Conservation (phyloP, 306 rosid genomes). For the Sindora glabra region DNA sequence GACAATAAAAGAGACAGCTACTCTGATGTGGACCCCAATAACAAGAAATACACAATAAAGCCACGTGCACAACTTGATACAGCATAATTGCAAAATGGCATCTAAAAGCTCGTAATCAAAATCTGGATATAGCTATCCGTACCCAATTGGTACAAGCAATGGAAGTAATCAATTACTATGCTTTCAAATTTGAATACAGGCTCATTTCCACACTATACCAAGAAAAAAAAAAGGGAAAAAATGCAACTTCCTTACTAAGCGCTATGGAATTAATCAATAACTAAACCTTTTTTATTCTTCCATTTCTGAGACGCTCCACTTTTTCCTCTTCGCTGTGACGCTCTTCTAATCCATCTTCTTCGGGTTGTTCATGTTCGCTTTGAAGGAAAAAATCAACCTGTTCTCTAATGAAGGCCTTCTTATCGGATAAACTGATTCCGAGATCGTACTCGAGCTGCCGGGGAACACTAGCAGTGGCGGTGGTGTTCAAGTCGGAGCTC, state of each 20-base stretch:
- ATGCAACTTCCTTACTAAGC: neutral
- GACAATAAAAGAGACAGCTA: slow-evolving; percentile 1
- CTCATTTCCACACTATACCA: neutral
- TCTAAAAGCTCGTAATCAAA: too few relatives aligned
- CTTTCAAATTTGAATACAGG: neutral
- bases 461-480: slow-evolving; percentile 62
- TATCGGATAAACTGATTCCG: slow-evolving; percentile 56
- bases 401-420: slow-evolving; percentile 58
- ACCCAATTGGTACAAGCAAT: too few relatives aligned
- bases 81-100: too few relatives aligned
- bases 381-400: slow-evolving; percentile 71
- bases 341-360: neutral
- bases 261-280: neutral
- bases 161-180: too few relatives aligned
- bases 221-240: neutral
- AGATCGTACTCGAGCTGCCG: slow-evolving; percentile 64
- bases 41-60: slow-evolving; percentile 6
- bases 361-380: slow-evolving; percentile 23
- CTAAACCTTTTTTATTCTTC: slow-evolving; percentile 51
- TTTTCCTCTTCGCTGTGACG: slow-evolving; percentile 20
- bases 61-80: too few relatives aligned
- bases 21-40: slow-evolving; percentile 20
- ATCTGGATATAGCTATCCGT: too few relatives aligned
- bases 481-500: slow-evolving; percentile 58
- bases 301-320: slow-evolving; percentile 15